phyloP scores from a whole-genome alignment of 2,329 filamentous ascomycete genomes.

The Pseudogymnoascus sp. region DNA sequence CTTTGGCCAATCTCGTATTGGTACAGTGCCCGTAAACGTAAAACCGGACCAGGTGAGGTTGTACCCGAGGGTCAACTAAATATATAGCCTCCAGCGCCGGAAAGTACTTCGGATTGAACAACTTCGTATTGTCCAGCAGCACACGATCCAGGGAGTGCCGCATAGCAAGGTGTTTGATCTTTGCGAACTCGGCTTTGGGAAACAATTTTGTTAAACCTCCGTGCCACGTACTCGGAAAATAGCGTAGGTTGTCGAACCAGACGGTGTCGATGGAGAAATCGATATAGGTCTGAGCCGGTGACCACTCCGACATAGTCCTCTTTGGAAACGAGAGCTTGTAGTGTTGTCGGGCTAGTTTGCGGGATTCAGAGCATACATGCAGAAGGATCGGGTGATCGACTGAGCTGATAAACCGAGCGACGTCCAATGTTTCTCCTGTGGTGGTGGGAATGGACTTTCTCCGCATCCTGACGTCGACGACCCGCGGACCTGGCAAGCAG shows the following conservation, averaged over 20 bases:
- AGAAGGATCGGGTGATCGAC: neutral
- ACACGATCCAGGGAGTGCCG: neutral
- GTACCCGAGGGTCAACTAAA: neutral
- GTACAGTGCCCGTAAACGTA: neutral
- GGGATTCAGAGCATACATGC: neutral
- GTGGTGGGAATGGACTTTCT: neutral
- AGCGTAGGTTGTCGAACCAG: neutral
- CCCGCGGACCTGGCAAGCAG: conserved; percentile 38
- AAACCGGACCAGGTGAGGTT: neutral
- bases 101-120: neutral
- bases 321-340: neutral
- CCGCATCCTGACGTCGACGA: conserved; percentile 23
- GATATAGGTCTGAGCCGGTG: neutral
- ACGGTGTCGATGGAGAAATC: neutral
- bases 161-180: neutral
- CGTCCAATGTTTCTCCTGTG: neutral
- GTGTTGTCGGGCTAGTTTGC: neutral
- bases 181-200: neutral
- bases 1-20: too few species aligned
- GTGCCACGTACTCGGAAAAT: neutral
- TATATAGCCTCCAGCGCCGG: neutral
- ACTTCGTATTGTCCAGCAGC: neutral
- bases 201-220: neutral
- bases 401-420: neutral
- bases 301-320: neutral